Evolutionary conservation across 2,329 filamentous ascomycete genomes (phyloP), one percentile per base, ranked within the genome.

Genomic region (Penicillium sp.): DNA sequence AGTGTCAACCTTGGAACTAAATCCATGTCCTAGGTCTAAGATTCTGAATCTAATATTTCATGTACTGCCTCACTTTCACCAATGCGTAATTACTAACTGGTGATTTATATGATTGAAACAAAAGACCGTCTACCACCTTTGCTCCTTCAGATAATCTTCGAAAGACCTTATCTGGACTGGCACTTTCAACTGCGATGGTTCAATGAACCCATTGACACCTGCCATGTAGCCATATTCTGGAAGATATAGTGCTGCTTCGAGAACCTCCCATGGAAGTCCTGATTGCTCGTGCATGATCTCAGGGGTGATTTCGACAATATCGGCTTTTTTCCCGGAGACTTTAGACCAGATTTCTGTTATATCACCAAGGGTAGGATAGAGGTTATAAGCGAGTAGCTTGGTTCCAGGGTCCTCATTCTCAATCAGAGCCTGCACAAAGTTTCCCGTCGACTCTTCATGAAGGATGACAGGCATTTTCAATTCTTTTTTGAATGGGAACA

Each of bases 201-300:
- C 66, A 24, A 79, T 72, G 3, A 72, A 52, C 1, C 48, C 24
- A 40, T 55, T 30, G 9, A 55, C 23, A 6, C 43, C 43, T n/a
- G 28, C 66, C 2, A 64, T 72, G 49, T 77, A 81, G 2, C 71
- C 72, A 57, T 68, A 76, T 55, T 79, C 76, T 0, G 59, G 48
- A 64, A 46, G 75, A 55, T 33, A 71, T 74, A 60, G 64, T 6
- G 68, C 60, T 0, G 65, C 71, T 20, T 77, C 66, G 7, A 78
- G 59, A 1, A 77, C 59, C 55, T 80, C 65, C 52, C 61, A 49
- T 2, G 68, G 67, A 12, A 70, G 51, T 0, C 58, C 59, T 7
- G 58, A 58, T 14, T 58, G 47, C 12, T 57, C 52, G 50, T 70
- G 64, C 68, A 79, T 74, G 1, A 65, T 62, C 16, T 74, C 63